A percentile compares a stretch with the other conserved stretches of the same genome.
Conservation (phyloP, 148 eudicot genomes). For the Camellia japonica region DNA sequence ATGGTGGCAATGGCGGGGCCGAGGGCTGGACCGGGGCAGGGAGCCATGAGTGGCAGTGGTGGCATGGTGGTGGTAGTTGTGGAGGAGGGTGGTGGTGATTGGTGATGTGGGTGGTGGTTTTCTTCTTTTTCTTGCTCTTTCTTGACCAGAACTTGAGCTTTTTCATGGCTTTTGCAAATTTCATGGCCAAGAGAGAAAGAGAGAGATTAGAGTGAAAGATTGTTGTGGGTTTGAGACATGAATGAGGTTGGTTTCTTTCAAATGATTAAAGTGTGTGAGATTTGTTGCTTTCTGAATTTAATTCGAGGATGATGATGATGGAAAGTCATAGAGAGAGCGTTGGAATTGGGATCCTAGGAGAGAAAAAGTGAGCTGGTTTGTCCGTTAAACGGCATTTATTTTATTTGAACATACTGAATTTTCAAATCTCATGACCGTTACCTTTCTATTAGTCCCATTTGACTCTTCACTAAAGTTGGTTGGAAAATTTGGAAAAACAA, state of each 20-base stretch:
- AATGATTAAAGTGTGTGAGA: too few relatives aligned
- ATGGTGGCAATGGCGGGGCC: conserved; percentile 48
- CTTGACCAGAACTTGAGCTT: conserved; percentile 55
- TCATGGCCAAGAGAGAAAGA: conserved; percentile 19
- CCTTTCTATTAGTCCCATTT: too few relatives aligned
- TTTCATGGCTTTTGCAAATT: conserved; percentile 38
- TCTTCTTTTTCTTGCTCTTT: conserved; percentile 38
- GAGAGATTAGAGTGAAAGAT: neutral
- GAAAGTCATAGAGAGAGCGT: neutral
- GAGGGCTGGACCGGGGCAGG: conserved; percentile 33
- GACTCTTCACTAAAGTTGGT: too few relatives aligned
- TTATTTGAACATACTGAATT: neutral
- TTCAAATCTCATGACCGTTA: conserved; percentile 24
- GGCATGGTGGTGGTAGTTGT: conserved; percentile 21
- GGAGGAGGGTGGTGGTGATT: conserved; percentile 22
- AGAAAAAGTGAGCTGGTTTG: too few relatives aligned
- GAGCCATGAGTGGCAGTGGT: conserved; percentile 7
- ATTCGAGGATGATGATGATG: neutral
- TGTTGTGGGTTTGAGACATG: neutral
- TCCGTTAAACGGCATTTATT: too few relatives aligned
- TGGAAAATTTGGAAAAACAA: too few relatives aligned
- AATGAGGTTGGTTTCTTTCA: too few relatives aligned
- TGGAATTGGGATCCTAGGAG: too few relatives aligned
- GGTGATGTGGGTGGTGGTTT: neutral
- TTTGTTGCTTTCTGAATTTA: neutral